These are phyloP conservation scores for Heritiera fomes DNA, from an alignment of 345 rosid species.

Conservation along the genomic window DNA sequence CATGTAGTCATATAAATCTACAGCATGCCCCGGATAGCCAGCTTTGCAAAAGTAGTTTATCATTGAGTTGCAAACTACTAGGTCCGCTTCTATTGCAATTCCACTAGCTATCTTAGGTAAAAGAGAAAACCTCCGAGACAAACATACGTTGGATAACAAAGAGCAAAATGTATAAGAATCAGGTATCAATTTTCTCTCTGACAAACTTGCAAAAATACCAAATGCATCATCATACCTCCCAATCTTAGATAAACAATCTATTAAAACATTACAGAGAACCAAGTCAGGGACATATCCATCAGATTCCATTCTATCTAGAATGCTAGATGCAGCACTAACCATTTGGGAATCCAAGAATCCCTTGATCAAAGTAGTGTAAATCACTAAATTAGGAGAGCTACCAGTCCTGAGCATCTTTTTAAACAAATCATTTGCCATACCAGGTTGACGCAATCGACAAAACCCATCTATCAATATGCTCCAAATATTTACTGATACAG, in stretches of 20 bases:
- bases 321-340: slow-evolving; percentile 43
- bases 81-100: slow-evolving; percentile 38
- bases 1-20: slow-evolving; percentile 49
- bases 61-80: slow-evolving; percentile 54
- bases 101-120: slow-evolving; percentile 36
- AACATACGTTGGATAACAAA: slow-evolving; percentile 46
- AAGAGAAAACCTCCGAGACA: slow-evolving; percentile 42
- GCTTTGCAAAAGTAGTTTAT: slow-evolving; percentile 53
- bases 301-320: slow-evolving; percentile 43
- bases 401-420: slow-evolving; percentile 57
- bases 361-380: slow-evolving; percentile 62
- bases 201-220: slow-evolving; percentile 42
- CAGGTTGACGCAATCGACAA: slow-evolving; percentile 41
- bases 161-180: slow-evolving; percentile 69
- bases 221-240: slow-evolving; percentile 61
- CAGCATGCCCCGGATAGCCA: slow-evolving; percentile 44
- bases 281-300: slow-evolving; percentile 55
- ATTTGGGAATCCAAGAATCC: slow-evolving; percentile 51
- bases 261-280: slow-evolving; percentile 63
- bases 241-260: slow-evolving; percentile 52
- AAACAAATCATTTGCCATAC: slow-evolving; percentile 47
- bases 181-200: slow-evolving; percentile 43
- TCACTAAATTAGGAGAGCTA: slow-evolving; percentile 59
- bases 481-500: slow-evolving; percentile 58
- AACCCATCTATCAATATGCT: slow-evolving; percentile 51